Percentiles rank a stretch among this genome's conserved stretches.
Evolutionary conservation across 352 stramenopile species (phyloP).

Genomic region (Blastocystis sp.): DNA sequence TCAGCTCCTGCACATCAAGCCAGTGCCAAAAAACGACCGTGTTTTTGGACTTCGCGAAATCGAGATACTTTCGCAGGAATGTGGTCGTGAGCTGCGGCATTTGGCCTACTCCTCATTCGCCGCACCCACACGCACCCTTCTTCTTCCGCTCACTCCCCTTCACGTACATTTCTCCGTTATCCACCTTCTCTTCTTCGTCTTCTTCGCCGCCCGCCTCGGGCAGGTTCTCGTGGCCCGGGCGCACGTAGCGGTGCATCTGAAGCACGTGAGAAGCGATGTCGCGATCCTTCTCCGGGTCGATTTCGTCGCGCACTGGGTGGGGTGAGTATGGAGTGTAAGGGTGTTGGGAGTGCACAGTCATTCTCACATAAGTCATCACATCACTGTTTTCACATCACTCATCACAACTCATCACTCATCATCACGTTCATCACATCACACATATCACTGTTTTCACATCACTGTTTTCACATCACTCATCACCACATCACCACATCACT

Average conservation of each 20-base stretch:
- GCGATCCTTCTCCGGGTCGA: slow-evolving; percentile 77
- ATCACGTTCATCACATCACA: too few species aligned
- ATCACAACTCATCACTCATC: too few species aligned
- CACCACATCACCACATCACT: too few species aligned
- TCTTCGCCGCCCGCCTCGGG: slow-evolving; percentile 80
- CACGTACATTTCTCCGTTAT: slow-evolving; percentile 73
- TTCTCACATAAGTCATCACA: too few species aligned
- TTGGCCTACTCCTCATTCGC: not conserved
- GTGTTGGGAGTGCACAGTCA: too few species aligned
- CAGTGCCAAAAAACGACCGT: not conserved
- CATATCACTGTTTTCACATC: too few species aligned
- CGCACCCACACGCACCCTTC: slow-evolving; percentile 67
- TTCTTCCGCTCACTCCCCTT: slow-evolving; percentile 72
- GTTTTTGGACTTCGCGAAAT: slow-evolving; percentile 90
- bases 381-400: too few species aligned
- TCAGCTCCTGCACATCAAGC: slow-evolving; percentile 77
- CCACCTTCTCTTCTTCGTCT: slow-evolving; percentile 74
- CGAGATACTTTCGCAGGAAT: slow-evolving; percentile 98
- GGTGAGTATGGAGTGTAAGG: too few species aligned
- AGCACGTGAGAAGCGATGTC: slow-evolving; percentile 95
- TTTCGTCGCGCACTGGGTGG: slow-evolving; percentile 54
- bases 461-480: too few species aligned
- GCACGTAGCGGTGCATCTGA: slow-evolving; percentile 88
- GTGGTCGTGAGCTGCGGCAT: slow-evolving; percentile 85
- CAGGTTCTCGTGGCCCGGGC: slow-evolving; percentile 80